These are phyloP conservation scores for Rubia peregrina DNA, from an alignment of 305 asterid species.

Conservation along the genomic window DNA sequence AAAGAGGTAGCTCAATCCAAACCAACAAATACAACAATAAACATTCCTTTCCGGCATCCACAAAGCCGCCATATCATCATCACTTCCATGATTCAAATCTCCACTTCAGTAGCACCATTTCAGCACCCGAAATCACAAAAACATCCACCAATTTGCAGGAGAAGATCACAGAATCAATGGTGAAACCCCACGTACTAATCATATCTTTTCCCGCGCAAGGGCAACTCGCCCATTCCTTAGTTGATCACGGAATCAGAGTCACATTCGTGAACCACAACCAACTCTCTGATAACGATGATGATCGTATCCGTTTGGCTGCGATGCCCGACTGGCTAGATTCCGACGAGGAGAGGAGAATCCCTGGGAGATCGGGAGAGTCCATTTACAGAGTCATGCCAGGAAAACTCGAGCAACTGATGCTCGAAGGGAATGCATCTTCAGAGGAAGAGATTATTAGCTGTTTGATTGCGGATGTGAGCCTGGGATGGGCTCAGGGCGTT, in stretches of 20 bases:
- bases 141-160: background rate
- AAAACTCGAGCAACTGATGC: constrained; percentile 27
- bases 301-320: constrained; percentile 28
- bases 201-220: constrained; percentile 54
- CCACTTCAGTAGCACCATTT: background rate
- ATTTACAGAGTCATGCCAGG: constrained; percentile 29
- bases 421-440: constrained; percentile 16
- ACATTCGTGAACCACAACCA: constrained; percentile 34
- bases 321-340: constrained; percentile 35
- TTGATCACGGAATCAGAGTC: constrained; percentile 26
- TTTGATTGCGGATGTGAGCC: constrained; percentile 37
- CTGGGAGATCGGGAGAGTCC: constrained; percentile 32
- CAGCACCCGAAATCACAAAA: too few species aligned
- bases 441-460: constrained; percentile 24
- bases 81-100: background rate
- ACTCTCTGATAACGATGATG: constrained; percentile 8
- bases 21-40: background rate
- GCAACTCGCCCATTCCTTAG: constrained; percentile 36
- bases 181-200: constrained; percentile 29
- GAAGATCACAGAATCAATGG: background rate
- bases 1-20: background rate
- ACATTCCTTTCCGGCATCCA: background rate
- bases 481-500: constrained; percentile 36
- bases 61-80: background rate
- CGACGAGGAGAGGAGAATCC: constrained; percentile 25